A percentile compares a stretch with the other conserved stretches of the same genome.
phyloP scores from a whole-genome alignment of 352 stramenopile species.

The Globisporangium emineosum region DNA sequence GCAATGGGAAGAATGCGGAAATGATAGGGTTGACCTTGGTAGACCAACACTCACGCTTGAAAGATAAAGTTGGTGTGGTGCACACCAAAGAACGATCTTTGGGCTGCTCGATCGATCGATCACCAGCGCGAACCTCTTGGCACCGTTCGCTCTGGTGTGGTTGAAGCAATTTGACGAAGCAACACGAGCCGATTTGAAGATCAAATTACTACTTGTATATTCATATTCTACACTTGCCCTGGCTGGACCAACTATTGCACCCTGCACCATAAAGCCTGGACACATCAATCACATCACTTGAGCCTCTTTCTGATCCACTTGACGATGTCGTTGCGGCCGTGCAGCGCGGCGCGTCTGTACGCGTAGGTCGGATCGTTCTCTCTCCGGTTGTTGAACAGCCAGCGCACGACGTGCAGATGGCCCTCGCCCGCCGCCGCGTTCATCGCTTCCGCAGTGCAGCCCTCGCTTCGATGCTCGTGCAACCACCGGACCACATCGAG shows the following conservation, averaged over 20 bases:
- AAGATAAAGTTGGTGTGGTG: background rate
- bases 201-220: too few species aligned
- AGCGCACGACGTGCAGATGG: constrained; percentile 12
- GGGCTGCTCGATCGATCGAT: too few species aligned
- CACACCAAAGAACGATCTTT: background rate
- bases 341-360: constrained; percentile 3
- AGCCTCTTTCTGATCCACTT: constrained; percentile 16
- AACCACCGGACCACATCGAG: constrained; percentile 15
- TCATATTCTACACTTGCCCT: too few species aligned
- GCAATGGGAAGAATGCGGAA: background rate
- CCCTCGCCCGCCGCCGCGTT: constrained; percentile 13
- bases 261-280: background rate
- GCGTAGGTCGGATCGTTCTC: constrained; percentile 9
- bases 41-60: constrained; percentile 8
- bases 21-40: constrained; percentile 4
- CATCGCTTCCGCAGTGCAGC: constrained; percentile 13
- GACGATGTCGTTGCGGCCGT: constrained; percentile 14
- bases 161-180: too few species aligned
- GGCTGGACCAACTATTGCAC: background rate
- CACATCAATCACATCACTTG: background rate
- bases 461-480: constrained; percentile 17
- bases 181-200: too few species aligned
- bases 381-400: constrained; percentile 15
- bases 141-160: background rate
- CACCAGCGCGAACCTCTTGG: too few species aligned